Conservation (phyloP, 805 yeast genomes). For the Ogataea wickerhamii region DNA sequence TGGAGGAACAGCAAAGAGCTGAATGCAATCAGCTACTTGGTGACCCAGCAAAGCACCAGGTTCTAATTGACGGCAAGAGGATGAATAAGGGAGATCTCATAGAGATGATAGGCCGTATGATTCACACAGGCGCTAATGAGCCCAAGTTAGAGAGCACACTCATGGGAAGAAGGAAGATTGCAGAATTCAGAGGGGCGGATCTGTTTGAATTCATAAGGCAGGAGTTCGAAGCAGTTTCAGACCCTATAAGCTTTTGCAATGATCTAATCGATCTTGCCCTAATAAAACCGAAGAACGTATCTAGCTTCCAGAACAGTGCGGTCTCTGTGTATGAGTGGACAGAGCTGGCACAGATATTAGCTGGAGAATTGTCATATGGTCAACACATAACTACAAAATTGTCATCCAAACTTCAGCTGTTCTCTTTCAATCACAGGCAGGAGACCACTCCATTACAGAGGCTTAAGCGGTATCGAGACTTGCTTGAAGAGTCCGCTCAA, state of each 20-base stretch:
- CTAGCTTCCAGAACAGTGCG: slow-evolving; percentile 15
- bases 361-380: slow-evolving; percentile 5
- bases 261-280: slow-evolving; percentile 14
- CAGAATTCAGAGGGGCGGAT: slow-evolving; percentile 16
- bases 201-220: slow-evolving; percentile 6
- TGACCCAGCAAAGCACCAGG: slow-evolving; percentile 14
- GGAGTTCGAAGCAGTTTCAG: slow-evolving; percentile 1
- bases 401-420: slow-evolving; percentile 7
- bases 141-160: slow-evolving; percentile 4
- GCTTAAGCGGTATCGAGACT: slow-evolving; percentile 9
- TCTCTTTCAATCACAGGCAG: slow-evolving; percentile 1
- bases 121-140: slow-evolving; percentile 6
- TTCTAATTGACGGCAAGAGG: slow-evolving; percentile 9
- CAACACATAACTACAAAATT: slow-evolving; percentile 1
- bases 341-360: slow-evolving; percentile 8
- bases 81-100: slow-evolving; percentile 8
- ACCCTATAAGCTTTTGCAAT: slow-evolving; percentile 9
- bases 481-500: slow-evolving; percentile 3
- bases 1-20: slow-evolving; percentile 4
- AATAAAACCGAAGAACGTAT: slow-evolving; percentile 15
- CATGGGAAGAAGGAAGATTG: slow-evolving; percentile 6
- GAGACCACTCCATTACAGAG: slow-evolving; percentile 4
- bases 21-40: slow-evolving; percentile 13
- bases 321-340: slow-evolving; percentile 19
- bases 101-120: slow-evolving; percentile 3